Base-by-base conservation (phyloP, 768 basidiomycete species). In the Podaxis mareebaensis region DNA sequence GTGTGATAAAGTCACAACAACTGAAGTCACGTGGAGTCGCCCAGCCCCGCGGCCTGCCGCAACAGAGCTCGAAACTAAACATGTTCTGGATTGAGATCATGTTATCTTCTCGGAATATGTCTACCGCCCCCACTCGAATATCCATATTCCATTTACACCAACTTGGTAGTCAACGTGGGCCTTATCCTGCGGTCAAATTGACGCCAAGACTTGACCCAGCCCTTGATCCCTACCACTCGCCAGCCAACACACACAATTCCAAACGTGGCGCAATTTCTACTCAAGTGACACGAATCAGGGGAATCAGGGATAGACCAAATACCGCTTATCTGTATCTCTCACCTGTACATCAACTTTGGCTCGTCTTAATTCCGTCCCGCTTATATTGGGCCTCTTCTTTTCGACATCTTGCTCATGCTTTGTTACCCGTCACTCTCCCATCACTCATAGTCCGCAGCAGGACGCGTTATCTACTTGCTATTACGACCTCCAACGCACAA, bases 351-450 rank as follows among this genome's bases (percentile, higher is more conserved):
- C 39, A 24, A 56, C 13, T 24, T 51, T 51, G 22, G 49, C 38
- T 56, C 54, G 30, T 20, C 38, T 26, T 56, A 56, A 39, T 56
- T 56, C 54, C 54, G 54, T 39, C 54, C 39, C 11, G 39, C 20
- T 39, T 56, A 56, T 42, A 38, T 56, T 20, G 24, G 30, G 38
- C 20, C n/a, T 38, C 52, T 33, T 54, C 36, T 40, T 56, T 40
- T n/a, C 36, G 17, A n/a, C 20, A 13, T 30, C 30, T 33, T 38
- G 12, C 24, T 11, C 54, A 39, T 56, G 30, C 20, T 40, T 20
- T 39, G n/a, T 56, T 24, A 12, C 38, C 1, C 30, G 20, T 56
- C 54, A 40, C 4, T 13, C 54, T 24, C 38, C n/a, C 39, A 22
- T 12, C 26, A 57, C n/a, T 22, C 24, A 28, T 36, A 59, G 36